Percentiles rank a stretch among this genome's conserved stretches.
Conservation (phyloP, 2,329 filamentous ascomycete species). For the Trichoderma koningii region DNA sequence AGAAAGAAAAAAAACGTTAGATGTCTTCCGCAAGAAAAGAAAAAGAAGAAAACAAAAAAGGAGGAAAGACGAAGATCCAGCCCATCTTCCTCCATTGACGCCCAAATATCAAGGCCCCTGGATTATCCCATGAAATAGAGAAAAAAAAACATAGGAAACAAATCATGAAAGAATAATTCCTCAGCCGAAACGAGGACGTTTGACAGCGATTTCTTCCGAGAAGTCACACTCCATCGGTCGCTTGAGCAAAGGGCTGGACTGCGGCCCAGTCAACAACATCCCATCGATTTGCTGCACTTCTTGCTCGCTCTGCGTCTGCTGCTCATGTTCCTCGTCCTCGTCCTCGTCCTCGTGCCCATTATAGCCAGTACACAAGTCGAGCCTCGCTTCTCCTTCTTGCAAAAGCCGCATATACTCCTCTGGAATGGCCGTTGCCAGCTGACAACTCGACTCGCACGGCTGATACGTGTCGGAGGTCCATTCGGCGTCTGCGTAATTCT, state of each 20-base stretch:
- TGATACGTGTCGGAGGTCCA: conserved; percentile 43
- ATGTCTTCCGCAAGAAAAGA: no score
- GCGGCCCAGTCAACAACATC: background rate
- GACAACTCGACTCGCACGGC: conserved; percentile 40
- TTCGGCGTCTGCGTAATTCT: conserved; percentile 44
- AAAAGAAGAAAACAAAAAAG: no score
- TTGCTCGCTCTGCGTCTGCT: background rate
- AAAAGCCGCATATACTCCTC: conserved; percentile 40
- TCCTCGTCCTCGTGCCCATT: conserved; percentile 21
- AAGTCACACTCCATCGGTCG: conserved; percentile 4
- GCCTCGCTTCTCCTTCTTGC: conserved; percentile 37
- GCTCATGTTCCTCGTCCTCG: conserved; percentile 3
- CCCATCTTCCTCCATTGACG: background rate
- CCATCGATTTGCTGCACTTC: background rate
- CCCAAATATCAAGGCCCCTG: background rate
- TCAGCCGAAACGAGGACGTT: conserved; percentile 14
- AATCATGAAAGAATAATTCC: background rate
- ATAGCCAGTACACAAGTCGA: conserved; percentile 41
- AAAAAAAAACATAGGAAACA: background rate
- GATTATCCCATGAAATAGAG: background rate
- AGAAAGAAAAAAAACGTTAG: no score
- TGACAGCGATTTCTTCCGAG: background rate
- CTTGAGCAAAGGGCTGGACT: background rate
- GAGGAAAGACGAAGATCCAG: background rate
- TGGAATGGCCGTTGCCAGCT: conserved; percentile 42